Evolutionary conservation across 2,329 filamentous ascomycete species (phyloP).

Genomic region (Pyrenochaeta sp.): DNA sequence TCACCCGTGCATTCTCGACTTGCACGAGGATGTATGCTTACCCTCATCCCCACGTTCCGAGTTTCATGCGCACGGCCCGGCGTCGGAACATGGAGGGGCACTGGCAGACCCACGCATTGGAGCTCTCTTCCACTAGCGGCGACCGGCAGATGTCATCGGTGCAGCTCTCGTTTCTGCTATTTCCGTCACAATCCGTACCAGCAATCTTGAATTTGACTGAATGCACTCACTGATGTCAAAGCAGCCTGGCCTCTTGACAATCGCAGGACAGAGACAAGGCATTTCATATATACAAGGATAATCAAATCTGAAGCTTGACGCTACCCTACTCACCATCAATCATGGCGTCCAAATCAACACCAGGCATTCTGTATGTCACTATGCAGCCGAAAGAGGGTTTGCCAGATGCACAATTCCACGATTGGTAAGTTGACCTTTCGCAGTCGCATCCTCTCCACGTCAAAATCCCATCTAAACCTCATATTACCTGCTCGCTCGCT

Average conservation of each 20-base stretch:
- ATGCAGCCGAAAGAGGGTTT: constrained; percentile 79
- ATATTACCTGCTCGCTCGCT: not conserved
- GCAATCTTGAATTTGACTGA: not conserved
- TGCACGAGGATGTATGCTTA: too few relatives aligned
- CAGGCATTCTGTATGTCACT: constrained; percentile 81
- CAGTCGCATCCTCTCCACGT: constrained; percentile 30
- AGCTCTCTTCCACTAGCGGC: constrained; percentile 25
- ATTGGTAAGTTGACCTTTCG: constrained; percentile 54
- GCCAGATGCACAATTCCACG: constrained; percentile 76
- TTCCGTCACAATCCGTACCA: not conserved
- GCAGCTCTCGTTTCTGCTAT: constrained; percentile 17
- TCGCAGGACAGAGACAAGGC: too few relatives aligned
- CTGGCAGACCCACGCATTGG: constrained; percentile 5
- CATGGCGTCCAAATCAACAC: constrained; percentile 58
- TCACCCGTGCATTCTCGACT: too few relatives aligned
- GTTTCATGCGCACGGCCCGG: constrained; percentile 26
- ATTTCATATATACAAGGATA: too few relatives aligned
- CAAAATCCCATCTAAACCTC: constrained; percentile 44
- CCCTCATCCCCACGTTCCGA: constrained; percentile 6
- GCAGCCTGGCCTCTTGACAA: too few relatives aligned
- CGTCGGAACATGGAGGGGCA: constrained; percentile 36
- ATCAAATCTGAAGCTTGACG: not conserved
- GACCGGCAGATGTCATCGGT: constrained; percentile 47
- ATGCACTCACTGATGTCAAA: too few relatives aligned
- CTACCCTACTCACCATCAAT: constrained; percentile 9